Percentiles rank a stretch among this genome's conserved stretches.
phyloP scores from a whole-genome alignment of 2,329 filamentous ascomycete species.

The Pestalotiopsis sp. region DNA sequence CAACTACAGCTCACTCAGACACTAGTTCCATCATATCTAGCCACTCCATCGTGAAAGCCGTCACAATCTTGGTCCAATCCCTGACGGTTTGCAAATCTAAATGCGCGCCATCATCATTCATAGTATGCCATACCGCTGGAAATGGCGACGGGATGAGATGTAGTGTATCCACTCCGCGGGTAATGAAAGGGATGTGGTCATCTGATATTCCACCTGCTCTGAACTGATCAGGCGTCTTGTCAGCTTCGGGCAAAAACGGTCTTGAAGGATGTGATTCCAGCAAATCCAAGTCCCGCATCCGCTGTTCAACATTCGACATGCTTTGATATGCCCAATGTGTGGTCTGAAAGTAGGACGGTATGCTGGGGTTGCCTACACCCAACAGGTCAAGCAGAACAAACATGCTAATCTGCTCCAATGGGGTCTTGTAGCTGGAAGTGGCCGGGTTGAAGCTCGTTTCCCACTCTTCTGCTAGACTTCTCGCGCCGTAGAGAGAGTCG shows the following conservation, averaged over 20 bases:
- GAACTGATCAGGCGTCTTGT: conserved; percentile 43
- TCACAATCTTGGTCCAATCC: conserved; percentile 76
- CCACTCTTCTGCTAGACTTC: conserved; percentile 76
- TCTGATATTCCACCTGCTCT: conserved; percentile 56
- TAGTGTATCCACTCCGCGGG: conserved; percentile 72
- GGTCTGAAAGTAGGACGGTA: conserved; percentile 75
- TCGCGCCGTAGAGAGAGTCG: conserved; percentile 78
- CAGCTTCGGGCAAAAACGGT: conserved; percentile 59
- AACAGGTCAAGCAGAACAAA: conserved; percentile 79
- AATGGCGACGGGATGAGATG: conserved; percentile 77
- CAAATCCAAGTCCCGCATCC: conserved; percentile 60
- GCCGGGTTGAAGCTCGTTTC: conserved; percentile 67
- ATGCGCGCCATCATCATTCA: conserved; percentile 72
- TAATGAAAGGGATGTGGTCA: conserved; percentile 79
- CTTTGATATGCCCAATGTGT: conserved; percentile 82
- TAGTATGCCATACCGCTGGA: conserved; percentile 70
- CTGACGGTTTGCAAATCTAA: conserved; percentile 71
- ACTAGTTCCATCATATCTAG: conserved; percentile 63
- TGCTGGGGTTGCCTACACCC: conserved; percentile 58
- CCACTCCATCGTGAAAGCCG: conserved; percentile 79
- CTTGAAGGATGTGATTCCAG: conserved; percentile 43
- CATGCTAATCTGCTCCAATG: conserved; percentile 71
- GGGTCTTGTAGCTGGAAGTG: conserved; percentile 69
- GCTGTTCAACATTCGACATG: conserved; percentile 65
- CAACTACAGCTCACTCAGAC: conserved; percentile 20